A percentile compares a stretch with the other conserved stretches of the same genome.
phyloP scores from a whole-genome alignment of 148 eudicot species.

The Polygonum aviculare region DNA sequence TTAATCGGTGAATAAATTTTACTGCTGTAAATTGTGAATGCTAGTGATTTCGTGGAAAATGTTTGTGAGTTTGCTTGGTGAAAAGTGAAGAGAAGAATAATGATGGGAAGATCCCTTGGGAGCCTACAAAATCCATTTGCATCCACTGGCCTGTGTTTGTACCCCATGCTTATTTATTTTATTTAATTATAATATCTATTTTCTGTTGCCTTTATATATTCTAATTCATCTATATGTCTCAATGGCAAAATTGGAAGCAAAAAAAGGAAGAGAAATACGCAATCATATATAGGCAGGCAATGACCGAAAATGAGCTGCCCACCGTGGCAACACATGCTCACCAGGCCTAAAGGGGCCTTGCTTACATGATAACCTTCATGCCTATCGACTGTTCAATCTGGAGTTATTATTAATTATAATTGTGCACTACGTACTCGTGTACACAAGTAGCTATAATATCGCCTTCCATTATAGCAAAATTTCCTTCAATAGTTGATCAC shows the following conservation, averaged over 20 bases:
- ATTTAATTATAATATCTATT: not conserved
- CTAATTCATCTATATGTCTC: not conserved
- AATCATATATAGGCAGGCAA: not conserved
- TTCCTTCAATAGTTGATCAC: too few species aligned
- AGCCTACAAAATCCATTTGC: constrained; percentile 5
- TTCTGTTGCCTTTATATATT: not conserved
- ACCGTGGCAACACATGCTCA: constrained; percentile 8
- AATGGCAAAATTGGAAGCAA: not conserved
- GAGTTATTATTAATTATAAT: not conserved
- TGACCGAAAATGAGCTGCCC: constrained; percentile 11
- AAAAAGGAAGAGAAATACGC: not conserved
- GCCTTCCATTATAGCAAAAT: too few species aligned
- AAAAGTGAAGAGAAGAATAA: constrained; percentile 6
- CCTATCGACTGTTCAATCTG: not conserved
- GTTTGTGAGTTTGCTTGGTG: not conserved
- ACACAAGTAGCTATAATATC: too few species aligned
- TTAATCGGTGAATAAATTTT: too few species aligned
- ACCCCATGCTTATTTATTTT: not conserved
- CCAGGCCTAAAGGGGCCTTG: not conserved
- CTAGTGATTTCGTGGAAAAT: not conserved
- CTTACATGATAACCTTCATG: not conserved
- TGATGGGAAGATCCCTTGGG: constrained; percentile 2
- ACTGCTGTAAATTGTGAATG: too few species aligned
- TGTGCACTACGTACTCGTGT: not conserved
- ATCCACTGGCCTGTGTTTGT: not conserved